phyloP scores from a whole-genome alignment of 208 protist genomes.

The Acanthamoeba castellanii region DNA sequence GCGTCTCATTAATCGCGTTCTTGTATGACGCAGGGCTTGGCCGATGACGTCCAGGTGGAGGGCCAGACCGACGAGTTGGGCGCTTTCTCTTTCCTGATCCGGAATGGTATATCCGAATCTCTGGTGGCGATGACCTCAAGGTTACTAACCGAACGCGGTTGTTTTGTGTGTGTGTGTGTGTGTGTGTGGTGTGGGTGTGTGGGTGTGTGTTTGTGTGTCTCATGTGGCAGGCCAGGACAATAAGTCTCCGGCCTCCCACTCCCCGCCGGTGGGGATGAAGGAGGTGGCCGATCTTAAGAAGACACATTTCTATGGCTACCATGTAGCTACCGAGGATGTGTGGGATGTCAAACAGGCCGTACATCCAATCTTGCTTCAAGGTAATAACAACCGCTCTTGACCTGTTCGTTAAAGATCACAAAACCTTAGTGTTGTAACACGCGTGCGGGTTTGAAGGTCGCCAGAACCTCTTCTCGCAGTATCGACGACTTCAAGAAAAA shows the following conservation, averaged over 20 bases:
- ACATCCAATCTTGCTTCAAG: background rate
- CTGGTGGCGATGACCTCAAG: background rate
- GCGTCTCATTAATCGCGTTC: background rate
- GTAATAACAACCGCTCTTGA: background rate
- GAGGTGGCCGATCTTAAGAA: background rate
- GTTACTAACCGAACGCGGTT: too few species aligned
- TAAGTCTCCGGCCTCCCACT: background rate
- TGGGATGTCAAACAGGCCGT: slow-evolving; percentile 10
- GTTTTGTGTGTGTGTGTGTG: too few species aligned
- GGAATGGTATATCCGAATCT: background rate
- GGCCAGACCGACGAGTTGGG: slow-evolving; percentile 53
- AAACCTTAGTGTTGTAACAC: background rate
- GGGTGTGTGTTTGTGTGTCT: background rate
- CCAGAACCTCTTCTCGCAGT: slow-evolving; percentile 20
- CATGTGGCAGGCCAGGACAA: background rate
- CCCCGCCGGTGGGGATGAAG: background rate
- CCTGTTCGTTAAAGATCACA: background rate
- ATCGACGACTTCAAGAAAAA: background rate
- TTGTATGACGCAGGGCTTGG: background rate
- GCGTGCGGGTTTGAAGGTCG: background rate
- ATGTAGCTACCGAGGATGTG: slow-evolving; percentile 3
- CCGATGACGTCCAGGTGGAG: slow-evolving; percentile 25
- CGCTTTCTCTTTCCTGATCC: slow-evolving; percentile 26
- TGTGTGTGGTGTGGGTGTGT: background rate
- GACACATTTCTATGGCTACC: slow-evolving; percentile 31